These are phyloP conservation scores for Tricholoma saponaceum DNA, from an alignment of 768 basidiomycete species.

Conservation along the genomic window DNA sequence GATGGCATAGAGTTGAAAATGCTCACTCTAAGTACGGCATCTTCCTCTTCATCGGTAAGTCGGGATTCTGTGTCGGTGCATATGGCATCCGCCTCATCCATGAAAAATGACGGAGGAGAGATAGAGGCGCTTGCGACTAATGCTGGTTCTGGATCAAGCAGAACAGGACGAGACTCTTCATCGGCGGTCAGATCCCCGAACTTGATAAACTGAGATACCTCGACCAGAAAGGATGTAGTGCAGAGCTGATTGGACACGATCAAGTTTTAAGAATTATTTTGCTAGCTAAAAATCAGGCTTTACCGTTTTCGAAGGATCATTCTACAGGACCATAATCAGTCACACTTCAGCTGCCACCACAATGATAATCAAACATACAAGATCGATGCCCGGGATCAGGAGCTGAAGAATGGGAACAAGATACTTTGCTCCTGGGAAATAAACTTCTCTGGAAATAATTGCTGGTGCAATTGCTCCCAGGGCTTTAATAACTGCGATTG, in stretches of 20 bases:
- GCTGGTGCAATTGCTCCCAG: slow-evolving; percentile 78
- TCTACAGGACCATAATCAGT: slow-evolving; percentile 34
- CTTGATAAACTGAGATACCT: slow-evolving; percentile 72
- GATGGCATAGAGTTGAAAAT: not conserved
- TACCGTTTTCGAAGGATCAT: slow-evolving; percentile 78
- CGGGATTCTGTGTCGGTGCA: slow-evolving; percentile 34
- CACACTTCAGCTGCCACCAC: not conserved
- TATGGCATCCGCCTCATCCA: slow-evolving; percentile 34
- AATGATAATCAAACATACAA: slow-evolving; percentile 40
- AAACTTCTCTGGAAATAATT: slow-evolving; percentile 73
- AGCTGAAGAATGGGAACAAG: slow-evolving; percentile 77
- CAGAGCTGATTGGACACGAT: slow-evolving; percentile 44
- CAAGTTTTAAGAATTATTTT: slow-evolving; percentile 4
- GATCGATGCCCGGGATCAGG: slow-evolving; percentile 82
- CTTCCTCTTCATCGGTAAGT: slow-evolving; percentile 62
- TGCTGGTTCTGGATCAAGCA: slow-evolving; percentile 30
- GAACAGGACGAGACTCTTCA: slow-evolving; percentile 24
- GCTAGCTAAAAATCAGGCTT: slow-evolving; percentile 10
- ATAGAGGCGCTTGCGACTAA: slow-evolving; percentile 23
- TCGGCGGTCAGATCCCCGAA: slow-evolving; percentile 57
- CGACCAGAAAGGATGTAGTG: slow-evolving; percentile 70
- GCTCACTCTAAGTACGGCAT: slow-evolving; percentile 53
- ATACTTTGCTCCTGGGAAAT: slow-evolving; percentile 80
- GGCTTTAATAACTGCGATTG: slow-evolving; percentile 81
- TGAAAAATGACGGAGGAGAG: slow-evolving; percentile 33